Evolutionary conservation across 805 yeast species (phyloP), one percentile per base, ranked within the genome.

Genomic region (Nakazawaea laoshanensis): DNA sequence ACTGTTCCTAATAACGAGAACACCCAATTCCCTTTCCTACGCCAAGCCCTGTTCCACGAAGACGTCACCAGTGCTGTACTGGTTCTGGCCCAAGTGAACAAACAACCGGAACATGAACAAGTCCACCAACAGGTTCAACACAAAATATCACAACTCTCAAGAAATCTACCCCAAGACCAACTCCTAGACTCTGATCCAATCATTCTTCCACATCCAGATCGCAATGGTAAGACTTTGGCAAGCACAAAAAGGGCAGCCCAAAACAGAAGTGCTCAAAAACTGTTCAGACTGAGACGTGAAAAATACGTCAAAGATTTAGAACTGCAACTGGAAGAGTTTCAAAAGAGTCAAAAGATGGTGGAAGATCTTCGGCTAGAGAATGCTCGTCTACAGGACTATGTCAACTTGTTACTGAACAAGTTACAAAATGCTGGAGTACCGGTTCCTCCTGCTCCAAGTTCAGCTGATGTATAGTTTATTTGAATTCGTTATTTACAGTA

Each of bases 181-280:
- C 19, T 7, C n/a, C 26, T n/a, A 6, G 26, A 8, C 12, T 14
- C 26, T 8, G 14, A 24, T n/a, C 26, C 12, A 11, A 11, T 23
- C 12, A 23, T 23, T 12, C 11, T 18, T 4, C 19, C 11, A 3
- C n/a, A 7, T 24, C 19, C 28, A 15, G 47, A 34, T 37, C 32
- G 33, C 19, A 34, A 45, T 32, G 54, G 65, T 26, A 54, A 71
- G 36, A 66, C 69, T 12, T 58, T 79, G 27, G 67, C 77, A 15
- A 69, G 66, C 36, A 74, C 92, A 25, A 85, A 84, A 54, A 74
- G 96, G 42, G 96, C 96, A 2, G 87, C 80, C 7, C 96, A 88
- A 57, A 88, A 88, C 61, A 66, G 96, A 49, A 77, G 74, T 40
- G 96, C 96, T 4, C 96, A 88, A 59, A 74, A 84, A 44, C 95